Evolutionary conservation across 306 rosid species (phyloP), one percentile per base, ranked within the genome.

Genomic region (Medicago arabica): DNA sequence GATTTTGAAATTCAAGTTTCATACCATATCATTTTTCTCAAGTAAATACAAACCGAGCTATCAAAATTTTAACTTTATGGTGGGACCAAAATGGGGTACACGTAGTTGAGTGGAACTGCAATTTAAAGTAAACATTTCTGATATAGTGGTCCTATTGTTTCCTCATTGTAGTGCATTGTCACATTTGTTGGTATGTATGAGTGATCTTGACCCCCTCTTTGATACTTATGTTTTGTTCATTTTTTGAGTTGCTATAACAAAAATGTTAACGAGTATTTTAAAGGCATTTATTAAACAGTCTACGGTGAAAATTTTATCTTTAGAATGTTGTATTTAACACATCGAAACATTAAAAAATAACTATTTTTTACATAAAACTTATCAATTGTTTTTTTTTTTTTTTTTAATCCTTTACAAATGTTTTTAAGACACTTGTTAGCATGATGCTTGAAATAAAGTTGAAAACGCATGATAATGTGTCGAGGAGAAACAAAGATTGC

Each of bases 71-170:
- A 58, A 62, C 86, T 83, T 67, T 59, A 50, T 75, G 83, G 87
- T 82, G 87, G 88, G 90, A 65, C 92, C 90, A 84, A 63, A 72
- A 28, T 78, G 34, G 34, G 36, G 34, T 13, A 51, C 19, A 51
- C 11, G 16, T 51, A 51, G 5, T 51, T 21, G 58, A 51, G 58
- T 61, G 17, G 43, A 5, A 61, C 41, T 61, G 67, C 41, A 31
- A 28, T 28, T 13, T 31, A 13, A 60, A 60, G 67, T 7, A 21
- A 23, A n/a, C 64, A 60, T 14, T 58, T 60, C 8, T 23, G 16
- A 28, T 10, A 57, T 60, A 60, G 19, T 60, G 41, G 41, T 60
- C 41, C 66, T 28, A 60, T 40, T 60, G 66, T 28, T 60, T 28
- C 18, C 18, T 60, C 40, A 60, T 31, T 58, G 39, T 58, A 36